Base-by-base conservation (phyloP, 140 eudicot species). In the Flaveria floridana region DNA sequence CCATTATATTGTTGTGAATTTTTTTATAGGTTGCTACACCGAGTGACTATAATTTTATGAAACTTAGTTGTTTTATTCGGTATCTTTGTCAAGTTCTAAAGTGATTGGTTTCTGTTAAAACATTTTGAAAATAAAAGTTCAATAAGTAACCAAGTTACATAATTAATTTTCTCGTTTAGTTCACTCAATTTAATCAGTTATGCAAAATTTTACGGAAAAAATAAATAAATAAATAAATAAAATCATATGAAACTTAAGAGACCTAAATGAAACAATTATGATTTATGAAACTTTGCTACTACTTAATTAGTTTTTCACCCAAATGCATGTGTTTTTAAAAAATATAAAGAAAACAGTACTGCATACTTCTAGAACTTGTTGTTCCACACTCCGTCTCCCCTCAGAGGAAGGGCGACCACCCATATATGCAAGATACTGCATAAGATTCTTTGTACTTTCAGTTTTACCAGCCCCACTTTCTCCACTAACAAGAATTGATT, bases 391-490 rank as follows among this genome's bases (percentile, higher is more conserved):
- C 47, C 96, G 88, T 26, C 77, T 86, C 25, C 86, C 95, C 80
- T 83, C 97, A n/a, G 76, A 16, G 65, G 64, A 85, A 37, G 84
- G 81, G 50, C 85, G 82, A 37, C 96, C 97, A 13, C 97, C 97
- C 97, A 91, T 91, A 76, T 59, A 89, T 3, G 97, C 97, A 70
- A 91, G 96, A 85, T 89, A 91, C 37, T 71, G 86, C 97, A 91
- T 91, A 64, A 91, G 96, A 83, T 82, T 85, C 76, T 91, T 91
- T 37, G 97, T 91, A 84, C 89, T 84, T 79, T 91, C 97, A 39
- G 97, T 91, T 86, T 91, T 91, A 41, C 97, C 97, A 57, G 97
- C 97, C 44, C 97, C 97, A 85, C 97, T 92, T 85, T 92, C 97
- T 74, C 97, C 97, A 84, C 97, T 92, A 56, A 92, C 97, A 87